Evolutionary conservation across 1,139 yeast species (phyloP).

Genomic region (Dujonia santamariae): DNA sequence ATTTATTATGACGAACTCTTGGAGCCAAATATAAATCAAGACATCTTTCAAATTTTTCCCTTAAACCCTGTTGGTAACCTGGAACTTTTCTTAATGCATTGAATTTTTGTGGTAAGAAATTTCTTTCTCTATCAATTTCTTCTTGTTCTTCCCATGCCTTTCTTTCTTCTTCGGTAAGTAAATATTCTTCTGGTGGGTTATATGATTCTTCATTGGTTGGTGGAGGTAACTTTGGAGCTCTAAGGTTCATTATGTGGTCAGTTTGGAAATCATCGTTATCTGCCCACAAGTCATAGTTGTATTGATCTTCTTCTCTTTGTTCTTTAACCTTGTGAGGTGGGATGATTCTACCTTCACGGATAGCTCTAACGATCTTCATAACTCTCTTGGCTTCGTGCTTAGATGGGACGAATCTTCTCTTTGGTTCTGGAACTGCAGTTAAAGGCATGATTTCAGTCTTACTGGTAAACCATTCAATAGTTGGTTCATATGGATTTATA

Average conservation of each 20-base stretch:
- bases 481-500: slow-evolving; percentile 88
- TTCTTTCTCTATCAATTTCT: slow-evolving; percentile 74
- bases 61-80: slow-evolving; percentile 78
- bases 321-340: slow-evolving; percentile 63
- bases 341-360: slow-evolving; percentile 90
- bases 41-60: slow-evolving; percentile 93
- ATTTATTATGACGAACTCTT: slow-evolving; percentile 85
- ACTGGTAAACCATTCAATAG: slow-evolving; percentile 92
- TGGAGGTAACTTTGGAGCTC: slow-evolving; percentile 95
- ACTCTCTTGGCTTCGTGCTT: slow-evolving; percentile 94
- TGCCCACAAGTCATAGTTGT: slow-evolving; percentile 83
- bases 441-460: slow-evolving; percentile 88
- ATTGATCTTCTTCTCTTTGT: slow-evolving; percentile 46
- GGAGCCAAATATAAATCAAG: slow-evolving; percentile 95
- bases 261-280: slow-evolving; percentile 52
- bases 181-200: slow-evolving; percentile 95
- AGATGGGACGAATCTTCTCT: slow-evolving; percentile 93
- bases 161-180: slow-evolving; percentile 74
- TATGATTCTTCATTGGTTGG: slow-evolving; percentile 97
- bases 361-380: slow-evolving; percentile 94
- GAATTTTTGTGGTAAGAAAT: slow-evolving; percentile 81
- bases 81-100: slow-evolving; percentile 87
- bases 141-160: slow-evolving; percentile 70
- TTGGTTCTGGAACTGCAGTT: slow-evolving; percentile 93
- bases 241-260: slow-evolving; percentile 81